Evolutionary conservation across 768 basidiomycete genomes (phyloP), one percentile per base, ranked within the genome.

Genomic region (Auriscalpium vulgare): DNA sequence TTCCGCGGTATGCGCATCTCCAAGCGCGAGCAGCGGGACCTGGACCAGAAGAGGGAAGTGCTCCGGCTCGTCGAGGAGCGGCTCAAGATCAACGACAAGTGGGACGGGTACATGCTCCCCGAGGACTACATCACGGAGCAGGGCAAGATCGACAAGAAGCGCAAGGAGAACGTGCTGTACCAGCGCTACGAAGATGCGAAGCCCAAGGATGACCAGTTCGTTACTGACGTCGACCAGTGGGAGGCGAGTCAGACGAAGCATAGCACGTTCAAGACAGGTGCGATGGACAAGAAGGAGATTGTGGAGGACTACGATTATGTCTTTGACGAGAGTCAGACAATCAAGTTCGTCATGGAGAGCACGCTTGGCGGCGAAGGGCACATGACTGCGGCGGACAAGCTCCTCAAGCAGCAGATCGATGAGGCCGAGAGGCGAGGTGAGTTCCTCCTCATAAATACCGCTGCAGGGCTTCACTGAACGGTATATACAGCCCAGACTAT

Each of bases 81-180:
- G 34, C 76, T 95, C 59, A 87, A 85, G 66, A 97, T 99, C 55
- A 89, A 92, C 69, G 97, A 99, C 74, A 92, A 90, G 59, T 91
- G 79, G 72, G 97, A 99, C 59, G 95, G 95, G 8, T 99, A 99
- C 67, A 85, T 88, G 72, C 80, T 98, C 45, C 97, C 97, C 0
- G 97, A 98, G 62, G 97, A 98, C 70, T 99, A 99, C 68, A 80
- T 98, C 63, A 99, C 97, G 0, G 95, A 95, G 65, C 94, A 97
- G 68, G 97, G 97, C 34, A 97, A 95, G 73, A 93, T 99, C 58
- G 95, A 98, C 79, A 88, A 84, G 73, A 94, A 97, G 77, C 92
- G 91, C 73, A 94, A 97, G 67, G 83, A 93, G 67, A 87, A 87
- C 61, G 94, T 88, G 0, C 70, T 99, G 51, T 97, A 97, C 69